These are phyloP conservation scores for Coemansia guatemalensis DNA, from an alignment of 192 early-diverging fungal species.

Conservation along the genomic window DNA sequence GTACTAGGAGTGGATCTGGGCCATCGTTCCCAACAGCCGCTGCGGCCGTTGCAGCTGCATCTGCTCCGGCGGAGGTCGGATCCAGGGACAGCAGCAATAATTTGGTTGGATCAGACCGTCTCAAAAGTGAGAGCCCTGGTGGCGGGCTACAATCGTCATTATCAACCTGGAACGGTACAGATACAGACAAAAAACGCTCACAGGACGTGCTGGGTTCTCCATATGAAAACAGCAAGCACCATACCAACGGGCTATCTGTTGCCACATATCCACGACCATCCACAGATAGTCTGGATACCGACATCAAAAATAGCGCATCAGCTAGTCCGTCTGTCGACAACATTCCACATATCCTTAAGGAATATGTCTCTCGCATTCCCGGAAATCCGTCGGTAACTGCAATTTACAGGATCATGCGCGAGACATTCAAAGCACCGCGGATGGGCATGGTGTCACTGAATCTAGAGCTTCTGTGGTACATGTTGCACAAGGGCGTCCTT, in stretches of 20 bases:
- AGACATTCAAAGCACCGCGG: constrained; percentile 46
- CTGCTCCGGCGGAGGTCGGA: not conserved
- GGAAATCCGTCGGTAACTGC: constrained; percentile 24
- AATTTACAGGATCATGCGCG: constrained; percentile 47
- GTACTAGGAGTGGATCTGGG: not conserved
- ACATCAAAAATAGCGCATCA: not conserved
- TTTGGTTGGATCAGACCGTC: not conserved
- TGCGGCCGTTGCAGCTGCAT: not conserved
- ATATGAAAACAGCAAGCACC: not conserved
- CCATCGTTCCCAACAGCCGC: constrained; percentile 11
- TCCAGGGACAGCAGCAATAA: not conserved
- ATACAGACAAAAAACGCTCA: not conserved
- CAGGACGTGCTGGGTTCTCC: not conserved
- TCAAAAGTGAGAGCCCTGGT: not conserved
- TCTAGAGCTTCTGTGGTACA: constrained; percentile 41
- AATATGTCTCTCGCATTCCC: constrained; percentile 34
- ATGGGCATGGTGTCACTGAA: constrained; percentile 52
- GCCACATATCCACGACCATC: not conserved
- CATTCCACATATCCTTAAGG: constrained; percentile 30
- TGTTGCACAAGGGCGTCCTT: constrained; percentile 44
- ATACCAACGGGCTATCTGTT: not conserved
- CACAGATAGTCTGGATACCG: not conserved
- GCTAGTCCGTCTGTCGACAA: not conserved
- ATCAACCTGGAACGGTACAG: not conserved
- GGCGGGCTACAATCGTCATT: not conserved